Conservation (phyloP, 2,329 filamentous ascomycete species). For the Aaosphaeria arxii region DNA sequence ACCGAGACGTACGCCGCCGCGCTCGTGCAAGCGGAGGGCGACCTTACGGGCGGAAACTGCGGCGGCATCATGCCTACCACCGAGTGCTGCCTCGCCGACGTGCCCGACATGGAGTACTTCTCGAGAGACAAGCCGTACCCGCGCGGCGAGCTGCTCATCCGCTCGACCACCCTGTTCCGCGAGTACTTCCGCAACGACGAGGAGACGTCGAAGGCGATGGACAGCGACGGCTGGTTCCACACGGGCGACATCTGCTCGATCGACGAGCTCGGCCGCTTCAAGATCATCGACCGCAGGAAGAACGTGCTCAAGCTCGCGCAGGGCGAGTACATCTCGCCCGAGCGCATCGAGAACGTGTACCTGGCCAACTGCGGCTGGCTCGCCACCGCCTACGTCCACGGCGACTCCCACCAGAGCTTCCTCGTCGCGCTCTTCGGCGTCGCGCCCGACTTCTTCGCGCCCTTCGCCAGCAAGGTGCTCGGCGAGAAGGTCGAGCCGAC, state of each 20-base stretch:
- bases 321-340: constrained; percentile 96
- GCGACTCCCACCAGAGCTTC: constrained; percentile 76
- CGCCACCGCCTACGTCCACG: constrained; percentile 83
- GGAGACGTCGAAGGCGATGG: constrained; percentile 79
- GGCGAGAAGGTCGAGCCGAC: constrained; percentile 61
- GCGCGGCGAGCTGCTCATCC: constrained; percentile 82
- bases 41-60: constrained; percentile 77
- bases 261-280: constrained; percentile 81
- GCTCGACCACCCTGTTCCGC: constrained; percentile 75
- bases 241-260: constrained; percentile 89
- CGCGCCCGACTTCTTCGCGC: constrained; percentile 78
- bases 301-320: constrained; percentile 98
- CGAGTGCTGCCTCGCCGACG: constrained; percentile 80
- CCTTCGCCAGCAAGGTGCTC: constrained; percentile 74
- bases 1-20: constrained; percentile 87
- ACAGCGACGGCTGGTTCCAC: constrained; percentile 92
- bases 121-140: constrained; percentile 84
- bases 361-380: constrained; percentile 77
- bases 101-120: constrained; percentile 92
- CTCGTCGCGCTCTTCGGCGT: constrained; percentile 87
- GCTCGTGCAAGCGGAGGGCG: constrained; percentile 65
- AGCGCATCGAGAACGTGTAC: constrained; percentile 95
- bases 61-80: constrained; percentile 65
- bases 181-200: constrained; percentile 89
- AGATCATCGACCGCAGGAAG: constrained; percentile 95